These are phyloP conservation scores for Boletus patriciae DNA, from an alignment of 768 basidiomycete genomes.

Conservation along the genomic window DNA sequence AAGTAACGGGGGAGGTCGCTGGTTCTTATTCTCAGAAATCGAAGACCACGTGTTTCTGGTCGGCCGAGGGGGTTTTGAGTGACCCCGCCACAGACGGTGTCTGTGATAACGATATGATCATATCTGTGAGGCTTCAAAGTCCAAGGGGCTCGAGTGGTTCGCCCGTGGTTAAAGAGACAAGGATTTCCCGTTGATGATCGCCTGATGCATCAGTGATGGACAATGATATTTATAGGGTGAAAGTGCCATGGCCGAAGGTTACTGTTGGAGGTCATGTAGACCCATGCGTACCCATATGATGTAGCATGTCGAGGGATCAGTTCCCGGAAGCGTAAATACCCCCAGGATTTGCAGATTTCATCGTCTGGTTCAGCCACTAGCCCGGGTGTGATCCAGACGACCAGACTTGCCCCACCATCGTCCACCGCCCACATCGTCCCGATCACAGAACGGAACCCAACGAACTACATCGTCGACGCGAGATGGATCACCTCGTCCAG, in stretches of 20 bases:
- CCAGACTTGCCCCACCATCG: too few relatives aligned
- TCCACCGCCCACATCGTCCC: too few relatives aligned
- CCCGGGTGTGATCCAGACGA: too few relatives aligned
- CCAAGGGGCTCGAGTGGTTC: not conserved
- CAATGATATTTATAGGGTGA: not conserved
- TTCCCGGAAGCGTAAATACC: not conserved
- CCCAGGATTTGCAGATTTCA: not conserved
- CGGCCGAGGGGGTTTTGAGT: constrained; percentile 6
- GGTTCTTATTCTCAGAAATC: not conserved
- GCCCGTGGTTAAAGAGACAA: not conserved
- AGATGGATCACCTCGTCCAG: too few relatives aligned
- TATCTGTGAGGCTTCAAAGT: not conserved
- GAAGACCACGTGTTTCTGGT: not conserved
- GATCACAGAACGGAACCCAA: too few relatives aligned
- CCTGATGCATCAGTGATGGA: constrained; percentile 9
- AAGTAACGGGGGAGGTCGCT: not conserved
- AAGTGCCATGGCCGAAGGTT: not conserved
- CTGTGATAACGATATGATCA: constrained; percentile 3
- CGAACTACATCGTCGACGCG: too few relatives aligned
- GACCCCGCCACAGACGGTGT: not conserved
- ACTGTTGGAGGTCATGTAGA: not conserved
- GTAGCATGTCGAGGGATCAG: not conserved
- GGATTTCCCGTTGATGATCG: not conserved
- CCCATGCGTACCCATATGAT: not conserved
- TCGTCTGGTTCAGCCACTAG: too few relatives aligned